Percentiles rank a stretch among this genome's conserved stretches.
Conservation (phyloP, 2,329 filamentous ascomycete species). For the Mycogone perniciosa region DNA sequence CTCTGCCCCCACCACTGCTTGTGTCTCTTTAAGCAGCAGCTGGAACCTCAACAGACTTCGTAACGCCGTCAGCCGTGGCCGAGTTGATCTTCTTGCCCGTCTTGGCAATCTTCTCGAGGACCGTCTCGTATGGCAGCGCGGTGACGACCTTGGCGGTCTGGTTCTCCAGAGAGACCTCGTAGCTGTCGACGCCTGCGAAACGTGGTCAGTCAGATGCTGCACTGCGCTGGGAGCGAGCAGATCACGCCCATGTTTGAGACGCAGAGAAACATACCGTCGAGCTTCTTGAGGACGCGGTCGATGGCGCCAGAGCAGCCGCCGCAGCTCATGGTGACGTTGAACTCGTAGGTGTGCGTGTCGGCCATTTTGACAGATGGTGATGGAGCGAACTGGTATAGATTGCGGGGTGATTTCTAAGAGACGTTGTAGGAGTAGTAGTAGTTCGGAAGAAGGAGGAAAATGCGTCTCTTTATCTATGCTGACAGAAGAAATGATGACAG, state of each 20-base stretch:
- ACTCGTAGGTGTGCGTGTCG: constrained; percentile 84
- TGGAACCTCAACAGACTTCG: constrained; percentile 43
- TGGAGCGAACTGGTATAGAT: neutral
- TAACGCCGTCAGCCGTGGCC: constrained; percentile 62
- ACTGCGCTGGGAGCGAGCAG: too few relatives aligned
- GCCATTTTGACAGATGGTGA: constrained; percentile 48
- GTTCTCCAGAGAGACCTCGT: constrained; percentile 78
- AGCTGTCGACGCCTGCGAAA: constrained; percentile 73
- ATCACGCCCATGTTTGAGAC: neutral
- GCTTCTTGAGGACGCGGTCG: constrained; percentile 84
- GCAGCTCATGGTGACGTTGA: constrained; percentile 91
- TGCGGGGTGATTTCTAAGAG: neutral
- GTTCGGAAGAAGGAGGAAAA: neutral
- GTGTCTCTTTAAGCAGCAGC: constrained; percentile 23
- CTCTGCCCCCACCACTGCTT: neutral
- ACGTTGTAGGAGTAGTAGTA: neutral
- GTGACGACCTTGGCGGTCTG: constrained; percentile 77
- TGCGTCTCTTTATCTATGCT: neutral
- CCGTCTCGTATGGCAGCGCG: constrained; percentile 67
- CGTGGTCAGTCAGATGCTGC: neutral
- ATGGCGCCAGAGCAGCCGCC: constrained; percentile 93
- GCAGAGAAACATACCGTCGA: constrained; percentile 59
- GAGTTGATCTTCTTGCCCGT: constrained; percentile 88
- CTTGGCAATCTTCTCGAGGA: constrained; percentile 86
- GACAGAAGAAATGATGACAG: neutral